phyloP scores from a whole-genome alignment of 495 filamentous ascomycete species.

The Neurospora africana region DNA sequence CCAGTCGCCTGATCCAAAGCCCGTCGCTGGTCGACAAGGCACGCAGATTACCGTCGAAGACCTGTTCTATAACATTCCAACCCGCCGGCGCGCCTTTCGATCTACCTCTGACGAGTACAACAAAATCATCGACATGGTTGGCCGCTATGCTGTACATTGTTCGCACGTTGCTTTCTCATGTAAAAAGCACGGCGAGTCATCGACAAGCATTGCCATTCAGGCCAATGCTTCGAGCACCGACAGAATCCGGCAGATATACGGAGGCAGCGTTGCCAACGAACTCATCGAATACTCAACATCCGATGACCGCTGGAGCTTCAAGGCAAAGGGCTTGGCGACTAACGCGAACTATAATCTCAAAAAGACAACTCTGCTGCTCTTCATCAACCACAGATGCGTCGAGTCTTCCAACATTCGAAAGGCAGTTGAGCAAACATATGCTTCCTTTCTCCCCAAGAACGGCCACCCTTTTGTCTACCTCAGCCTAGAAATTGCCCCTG shows the following conservation, averaged over 20 bases:
- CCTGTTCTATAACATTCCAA: conserved; percentile 93
- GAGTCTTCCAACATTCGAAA: conserved; percentile 86
- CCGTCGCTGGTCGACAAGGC: conserved; percentile 80
- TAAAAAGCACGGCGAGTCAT: conserved; percentile 88
- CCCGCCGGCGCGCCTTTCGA: conserved; percentile 77
- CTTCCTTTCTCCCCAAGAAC: conserved; percentile 82
- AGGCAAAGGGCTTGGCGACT: conserved; percentile 67
- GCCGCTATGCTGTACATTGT: conserved; percentile 93
- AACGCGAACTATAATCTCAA: conserved; percentile 97
- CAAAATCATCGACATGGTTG: conserved; percentile 93
- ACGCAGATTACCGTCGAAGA: conserved; percentile 98
- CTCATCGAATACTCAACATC: conserved; percentile 64
- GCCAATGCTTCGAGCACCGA: conserved; percentile 60
- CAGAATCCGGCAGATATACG: conserved; percentile 84
- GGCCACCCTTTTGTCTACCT: conserved; percentile 93
- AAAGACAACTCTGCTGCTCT: conserved; percentile 77
- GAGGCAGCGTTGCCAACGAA: conserved; percentile 78
- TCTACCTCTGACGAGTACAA: conserved; percentile 93
- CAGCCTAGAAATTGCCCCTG: conserved; percentile 85
- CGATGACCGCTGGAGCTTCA: conserved; percentile 75
- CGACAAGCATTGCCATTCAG: conserved; percentile 68
- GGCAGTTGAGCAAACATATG: conserved; percentile 84
- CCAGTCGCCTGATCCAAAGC: conserved; percentile 77
- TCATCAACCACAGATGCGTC: conserved; percentile 97
- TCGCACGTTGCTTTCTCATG: conserved; percentile 84